Evolutionary conservation across 2,329 filamentous ascomycete genomes (phyloP), one percentile per base, ranked within the genome.

Genomic region (Grosmannia clavigera): DNA sequence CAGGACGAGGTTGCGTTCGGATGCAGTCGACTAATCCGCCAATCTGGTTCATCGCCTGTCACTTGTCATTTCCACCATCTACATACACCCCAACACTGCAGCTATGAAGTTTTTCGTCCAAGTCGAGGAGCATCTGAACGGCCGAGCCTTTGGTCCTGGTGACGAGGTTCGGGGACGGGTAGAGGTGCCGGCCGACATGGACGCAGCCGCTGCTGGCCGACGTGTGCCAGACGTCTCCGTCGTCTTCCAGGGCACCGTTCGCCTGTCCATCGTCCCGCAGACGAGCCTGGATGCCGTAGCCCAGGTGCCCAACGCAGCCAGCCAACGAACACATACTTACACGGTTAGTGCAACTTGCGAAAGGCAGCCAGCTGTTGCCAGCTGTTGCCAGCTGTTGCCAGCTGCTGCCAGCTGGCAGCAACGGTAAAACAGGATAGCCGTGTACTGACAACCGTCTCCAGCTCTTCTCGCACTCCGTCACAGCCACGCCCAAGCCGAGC

Each of bases 101-200:
- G 29, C 29, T 31, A 64, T 60, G 60, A 56, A 63, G 46, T 19
- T 64, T 52, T 58, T n/a, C 1, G 16, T 62, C 5, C 31, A 51
- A 0, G 46, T 56, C 35, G 25, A 62, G 10, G 29, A 38, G 35
- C 61, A 58, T 19, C 6, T 25, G 2, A 50, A 62, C 33, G 58
- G 61, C 48, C 27, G 27, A 3, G 29, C 35, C n/a, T 60, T 52
- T 48, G 38, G 55, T 16, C 31, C 61, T 5, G 35, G 38, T 3
- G 61, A 62, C 19, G 31, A 33, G 16, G 58, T 62, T 25, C 16
- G 38, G 12, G 61, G 61, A 11, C 46, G n/a, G 1, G 61, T 62
- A 27, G 55, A 58, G 25, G 52, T 62, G 33, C 52, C 61, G 5
- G 50, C 25, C 50, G 50, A 29, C 25, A 16, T 31, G 27, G 22